Conservation (phyloP, 1,284 basidiomycete genomes). For the Austroboletus novae-zelandiae region DNA sequence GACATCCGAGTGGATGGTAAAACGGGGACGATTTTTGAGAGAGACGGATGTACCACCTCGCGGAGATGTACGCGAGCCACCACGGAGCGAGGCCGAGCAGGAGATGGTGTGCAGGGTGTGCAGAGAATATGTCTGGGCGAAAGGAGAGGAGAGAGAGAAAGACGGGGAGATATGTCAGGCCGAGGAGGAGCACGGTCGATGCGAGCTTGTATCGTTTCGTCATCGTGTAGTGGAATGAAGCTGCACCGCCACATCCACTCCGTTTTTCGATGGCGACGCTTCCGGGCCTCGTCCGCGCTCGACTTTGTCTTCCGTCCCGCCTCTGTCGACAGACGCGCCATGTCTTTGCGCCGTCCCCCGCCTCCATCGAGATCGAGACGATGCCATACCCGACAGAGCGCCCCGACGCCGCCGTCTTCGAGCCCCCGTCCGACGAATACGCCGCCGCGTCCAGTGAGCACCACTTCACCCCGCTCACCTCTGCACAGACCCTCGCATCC, state of each 20-base stretch:
- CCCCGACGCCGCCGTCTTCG: conserved; percentile 29
- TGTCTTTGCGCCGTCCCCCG: conserved; percentile 18
- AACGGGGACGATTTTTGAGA: conserved; percentile 22
- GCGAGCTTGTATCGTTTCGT: neutral
- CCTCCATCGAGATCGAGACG: conserved; percentile 29
- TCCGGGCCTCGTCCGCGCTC: no score
- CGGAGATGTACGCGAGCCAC: conserved; percentile 23
- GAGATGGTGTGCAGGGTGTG: conserved; percentile 16
- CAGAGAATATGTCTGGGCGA: conserved; percentile 5
- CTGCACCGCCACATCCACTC: no score
- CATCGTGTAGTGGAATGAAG: no score
- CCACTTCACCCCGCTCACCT: conserved; percentile 17
- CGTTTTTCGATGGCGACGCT: no score
- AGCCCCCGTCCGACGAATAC: conserved; percentile 28
- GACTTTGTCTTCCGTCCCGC: no score
- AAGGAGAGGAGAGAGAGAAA: conserved; percentile 19
- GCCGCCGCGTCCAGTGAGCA: neutral
- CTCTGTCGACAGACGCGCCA: no score
- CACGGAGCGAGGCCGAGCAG: conserved; percentile 21
- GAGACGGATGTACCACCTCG: conserved; percentile 23
- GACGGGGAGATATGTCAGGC: conserved; percentile 16
- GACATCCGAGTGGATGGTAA: conserved; percentile 27
- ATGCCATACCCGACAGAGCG: conserved; percentile 27
- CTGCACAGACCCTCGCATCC: conserved; percentile 21
- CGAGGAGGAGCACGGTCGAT: conserved; percentile 10